Base-by-base conservation (phyloP, 768 basidiomycete species). In the Mycena belliarum region DNA sequence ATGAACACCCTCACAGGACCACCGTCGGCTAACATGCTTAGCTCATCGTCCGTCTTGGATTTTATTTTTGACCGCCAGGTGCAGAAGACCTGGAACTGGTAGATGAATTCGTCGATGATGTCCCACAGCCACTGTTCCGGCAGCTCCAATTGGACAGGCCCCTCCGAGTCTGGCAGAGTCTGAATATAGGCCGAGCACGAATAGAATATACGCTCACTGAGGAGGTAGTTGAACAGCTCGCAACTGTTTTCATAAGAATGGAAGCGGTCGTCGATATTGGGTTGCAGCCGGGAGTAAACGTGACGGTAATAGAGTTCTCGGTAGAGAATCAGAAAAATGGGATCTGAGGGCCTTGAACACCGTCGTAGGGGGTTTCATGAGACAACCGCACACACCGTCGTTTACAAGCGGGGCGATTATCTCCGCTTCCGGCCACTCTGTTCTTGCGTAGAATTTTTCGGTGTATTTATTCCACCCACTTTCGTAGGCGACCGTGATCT, bases 121-220 rank as follows among this genome's bases (percentile, higher is more conserved):
- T 96, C 94, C 93, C 95, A 98, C 9, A 99, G 75, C 96, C 96
- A 99, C 71, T 97, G 95, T 58, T 95, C 93, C 0, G 96, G 96
- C 23, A 99, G 85, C 60, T 95, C 88, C 48, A 98, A 86, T n/a
- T 87, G 73, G 0, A 98, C 94, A 2, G 96, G 96, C 0, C 90
- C 92, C 58, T 97, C 94, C 12, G 94, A 95, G 73, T 98, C 94
- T 94, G 64, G n/a, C n/a, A n/a, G n/a, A 9, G 26, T 28, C 9
- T 11, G 33, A 11, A 45, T n/a, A 20, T 51, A 55, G 52, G 43
- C 46, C 18, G 57, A 28, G 23, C 7, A n/a, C n/a, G 25, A 24
- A 4, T 28, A 40, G 55, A 50, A 16, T 18, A 0, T 6, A n/a
- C 15, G 76, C 89, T 57, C 65, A 93, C 93, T 98, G 63, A 98